Conservation (phyloP, 2,329 filamentous ascomycete genomes). For the Sporothrix schenckii region DNA sequence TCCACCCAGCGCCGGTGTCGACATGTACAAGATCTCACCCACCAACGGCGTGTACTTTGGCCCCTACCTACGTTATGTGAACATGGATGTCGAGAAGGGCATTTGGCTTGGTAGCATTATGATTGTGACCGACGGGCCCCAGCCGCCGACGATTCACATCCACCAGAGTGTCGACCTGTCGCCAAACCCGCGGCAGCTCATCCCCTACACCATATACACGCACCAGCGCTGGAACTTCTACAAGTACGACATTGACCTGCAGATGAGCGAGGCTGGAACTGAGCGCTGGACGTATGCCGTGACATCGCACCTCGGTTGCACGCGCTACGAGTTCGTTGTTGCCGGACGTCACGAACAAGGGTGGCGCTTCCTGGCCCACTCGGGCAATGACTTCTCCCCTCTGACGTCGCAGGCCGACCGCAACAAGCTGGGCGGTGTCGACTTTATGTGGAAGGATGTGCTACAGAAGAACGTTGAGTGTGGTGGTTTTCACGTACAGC, state of each 20-base stretch:
- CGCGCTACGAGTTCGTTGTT: constrained; percentile 95
- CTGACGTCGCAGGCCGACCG: constrained; percentile 85
- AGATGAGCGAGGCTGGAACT: constrained; percentile 81
- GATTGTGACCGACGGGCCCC: constrained; percentile 84
- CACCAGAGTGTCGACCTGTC: constrained; percentile 89
- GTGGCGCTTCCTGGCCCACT: constrained; percentile 96
- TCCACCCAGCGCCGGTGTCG: constrained; percentile 84
- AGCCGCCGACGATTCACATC: constrained; percentile 94
- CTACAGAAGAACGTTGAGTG: constrained; percentile 96
- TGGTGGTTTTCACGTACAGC: constrained; percentile 90
- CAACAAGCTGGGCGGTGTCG: constrained; percentile 80
- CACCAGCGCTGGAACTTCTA: constrained; percentile 97
- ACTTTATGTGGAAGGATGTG: constrained; percentile 99
- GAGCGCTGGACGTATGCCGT: constrained; percentile 97
- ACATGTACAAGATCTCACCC: constrained; percentile 89
- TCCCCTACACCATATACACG: constrained; percentile 77
- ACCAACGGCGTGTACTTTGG: constrained; percentile 98
- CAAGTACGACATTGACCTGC: constrained; percentile 86
- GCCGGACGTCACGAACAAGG: constrained; percentile 86
- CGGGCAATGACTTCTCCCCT: constrained; percentile 91
- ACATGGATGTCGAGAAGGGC: constrained; percentile 93
- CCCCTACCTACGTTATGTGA: constrained; percentile 91
- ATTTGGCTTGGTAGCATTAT: constrained; percentile 92
- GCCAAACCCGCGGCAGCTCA: constrained; percentile 86
- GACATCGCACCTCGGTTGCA: constrained; percentile 94